Evolutionary conservation across 2,329 filamentous ascomycete genomes (phyloP).

Genomic region (Uncinocarpus reesii): DNA sequence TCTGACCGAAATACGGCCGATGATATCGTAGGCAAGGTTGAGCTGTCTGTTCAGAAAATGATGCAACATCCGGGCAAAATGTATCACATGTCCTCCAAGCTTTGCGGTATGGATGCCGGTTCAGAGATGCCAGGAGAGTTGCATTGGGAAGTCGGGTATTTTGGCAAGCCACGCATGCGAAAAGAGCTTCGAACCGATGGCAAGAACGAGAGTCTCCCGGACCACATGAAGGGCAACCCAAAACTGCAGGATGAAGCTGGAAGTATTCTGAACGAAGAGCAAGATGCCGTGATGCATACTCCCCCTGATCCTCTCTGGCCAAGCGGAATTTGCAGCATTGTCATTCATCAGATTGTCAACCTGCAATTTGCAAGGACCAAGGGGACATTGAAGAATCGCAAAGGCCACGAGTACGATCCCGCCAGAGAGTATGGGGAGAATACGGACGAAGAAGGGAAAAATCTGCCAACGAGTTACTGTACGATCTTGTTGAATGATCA

Average conservation of each 20-base stretch:
- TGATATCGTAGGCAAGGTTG: slow-evolving; percentile 89
- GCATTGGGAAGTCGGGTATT: slow-evolving; percentile 94
- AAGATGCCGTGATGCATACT: slow-evolving; percentile 78
- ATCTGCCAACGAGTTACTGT: slow-evolving; percentile 84
- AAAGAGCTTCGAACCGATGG: slow-evolving; percentile 77
- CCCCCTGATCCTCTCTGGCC: slow-evolving; percentile 96
- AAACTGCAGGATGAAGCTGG: slow-evolving; percentile 85
- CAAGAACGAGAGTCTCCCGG: slow-evolving; percentile 66
- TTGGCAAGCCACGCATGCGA: slow-evolving; percentile 80
- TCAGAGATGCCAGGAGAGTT: slow-evolving; percentile 86
- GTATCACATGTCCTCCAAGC: slow-evolving; percentile 77
- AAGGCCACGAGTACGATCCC: slow-evolving; percentile 79
- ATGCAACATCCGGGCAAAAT: slow-evolving; percentile 89
- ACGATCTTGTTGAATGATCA: slow-evolving; percentile 86
- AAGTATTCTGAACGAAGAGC: slow-evolving; percentile 57
- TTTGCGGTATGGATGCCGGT: slow-evolving; percentile 71
- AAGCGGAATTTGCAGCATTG: slow-evolving; percentile 72
- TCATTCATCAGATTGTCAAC: slow-evolving; percentile 92
- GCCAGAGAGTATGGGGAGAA: slow-evolving; percentile 75
- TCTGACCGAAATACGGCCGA: slow-evolving; percentile 86
- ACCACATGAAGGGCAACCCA: slow-evolving; percentile 60
- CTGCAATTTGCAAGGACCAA: slow-evolving; percentile 86
- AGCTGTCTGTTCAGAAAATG: slow-evolving; percentile 86
- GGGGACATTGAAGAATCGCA: slow-evolving; percentile 62
- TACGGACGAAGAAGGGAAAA: slow-evolving; percentile 69